A percentile compares a stretch with the other conserved stretches of the same genome.
Conservation (phyloP, 805 yeast genomes). For the Starmerella geochares region DNA sequence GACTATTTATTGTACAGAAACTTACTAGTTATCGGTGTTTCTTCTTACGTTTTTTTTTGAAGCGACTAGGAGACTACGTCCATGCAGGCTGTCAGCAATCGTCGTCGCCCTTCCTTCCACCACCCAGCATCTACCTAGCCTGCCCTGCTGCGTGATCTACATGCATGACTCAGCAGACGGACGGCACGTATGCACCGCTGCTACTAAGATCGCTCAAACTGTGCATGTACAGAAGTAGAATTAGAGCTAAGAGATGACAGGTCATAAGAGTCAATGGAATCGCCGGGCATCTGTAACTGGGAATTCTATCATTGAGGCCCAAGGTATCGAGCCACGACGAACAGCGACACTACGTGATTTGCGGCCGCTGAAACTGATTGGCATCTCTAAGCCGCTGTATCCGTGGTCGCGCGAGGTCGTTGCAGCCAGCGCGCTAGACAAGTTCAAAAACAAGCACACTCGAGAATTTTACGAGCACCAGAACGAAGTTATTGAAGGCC, state of each 20-base stretch:
- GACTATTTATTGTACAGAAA: neutral
- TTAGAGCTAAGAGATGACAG: neutral
- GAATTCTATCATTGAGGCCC: neutral
- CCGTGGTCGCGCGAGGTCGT: conserved; percentile 35
- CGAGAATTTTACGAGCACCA: conserved; percentile 46
- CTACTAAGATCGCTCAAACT: too few relatives aligned
- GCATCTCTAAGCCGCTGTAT: conserved; percentile 33
- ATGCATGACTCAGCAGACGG: neutral
- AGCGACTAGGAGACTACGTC: too few relatives aligned
- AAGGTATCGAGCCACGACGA: conserved; percentile 17
- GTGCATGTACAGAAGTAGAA: too few relatives aligned
- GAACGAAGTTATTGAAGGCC: conserved; percentile 49
- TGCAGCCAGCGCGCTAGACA: conserved; percentile 16
- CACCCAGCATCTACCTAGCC: too few relatives aligned
- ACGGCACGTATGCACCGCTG: neutral
- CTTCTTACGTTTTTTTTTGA: neutral
- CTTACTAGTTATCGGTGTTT: neutral
- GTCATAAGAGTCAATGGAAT: neutral
- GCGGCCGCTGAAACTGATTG: conserved; percentile 43
- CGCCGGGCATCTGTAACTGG: conserved; percentile 8
- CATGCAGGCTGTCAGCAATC: too few relatives aligned
- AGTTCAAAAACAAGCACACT: conserved; percentile 21
- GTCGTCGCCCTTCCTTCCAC: too few relatives aligned
- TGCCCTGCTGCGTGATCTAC: too few relatives aligned
- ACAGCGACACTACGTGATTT: conserved; percentile 34